Evolutionary conservation across 2,329 filamentous ascomycete species (phyloP).

Genomic region (Stachybotrys chartarum): DNA sequence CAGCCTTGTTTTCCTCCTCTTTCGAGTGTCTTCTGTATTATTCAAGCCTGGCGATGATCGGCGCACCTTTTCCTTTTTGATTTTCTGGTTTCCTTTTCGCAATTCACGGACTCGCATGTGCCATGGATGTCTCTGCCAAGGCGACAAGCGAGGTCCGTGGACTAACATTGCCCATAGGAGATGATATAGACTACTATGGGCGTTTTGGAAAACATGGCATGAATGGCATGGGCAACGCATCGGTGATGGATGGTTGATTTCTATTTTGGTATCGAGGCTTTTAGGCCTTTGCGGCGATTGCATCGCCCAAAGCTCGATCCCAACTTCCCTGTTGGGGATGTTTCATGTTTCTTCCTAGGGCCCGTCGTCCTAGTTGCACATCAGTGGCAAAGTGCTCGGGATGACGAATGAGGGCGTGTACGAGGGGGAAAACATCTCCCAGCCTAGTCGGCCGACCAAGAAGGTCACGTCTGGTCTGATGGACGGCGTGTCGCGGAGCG

Average conservation of each 20-base stretch:
- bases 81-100: neutral
- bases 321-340: neutral
- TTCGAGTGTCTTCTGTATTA: neutral
- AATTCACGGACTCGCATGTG: neutral
- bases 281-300: neutral
- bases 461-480: too few species aligned
- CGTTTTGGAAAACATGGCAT: neutral
- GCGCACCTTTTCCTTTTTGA: neutral
- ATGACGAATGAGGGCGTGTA: neutral
- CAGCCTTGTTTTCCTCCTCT: neutral
- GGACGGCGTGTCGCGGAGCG: too few species aligned
- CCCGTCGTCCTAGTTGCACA: neutral
- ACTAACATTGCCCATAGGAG: neutral
- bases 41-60: too few species aligned
- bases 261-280: neutral
- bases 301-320: neutral
- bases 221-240: neutral
- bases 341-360: neutral
- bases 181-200: neutral
- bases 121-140: neutral
- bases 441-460: too few species aligned
- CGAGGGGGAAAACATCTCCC: too few species aligned
- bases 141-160: too few species aligned
- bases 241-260: neutral
- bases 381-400: neutral